Evolutionary conservation across 2,329 filamentous ascomycete species (phyloP).

Genomic region (Domatiomyces catenatus): DNA sequence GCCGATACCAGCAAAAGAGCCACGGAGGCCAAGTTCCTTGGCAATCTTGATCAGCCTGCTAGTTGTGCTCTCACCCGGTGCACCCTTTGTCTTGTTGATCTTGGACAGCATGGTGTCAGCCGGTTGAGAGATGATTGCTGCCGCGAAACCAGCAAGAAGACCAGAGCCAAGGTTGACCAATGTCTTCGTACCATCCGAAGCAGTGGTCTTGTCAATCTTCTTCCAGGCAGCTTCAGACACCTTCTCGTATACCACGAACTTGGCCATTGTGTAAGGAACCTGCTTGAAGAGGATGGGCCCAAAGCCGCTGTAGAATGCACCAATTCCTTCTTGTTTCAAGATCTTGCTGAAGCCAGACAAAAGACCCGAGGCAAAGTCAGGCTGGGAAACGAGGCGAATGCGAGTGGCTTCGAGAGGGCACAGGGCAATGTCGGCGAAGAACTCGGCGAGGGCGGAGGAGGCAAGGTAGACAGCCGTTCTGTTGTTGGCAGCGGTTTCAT

Average conservation of each 20-base stretch:
- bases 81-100: conserved; percentile 90
- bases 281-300: conserved; percentile 78
- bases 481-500: conserved; percentile 63
- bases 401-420: conserved; percentile 87
- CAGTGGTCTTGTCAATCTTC: conserved; percentile 52
- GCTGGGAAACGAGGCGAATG: conserved; percentile 83
- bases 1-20: conserved; percentile 67
- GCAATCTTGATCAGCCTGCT: conserved; percentile 74
- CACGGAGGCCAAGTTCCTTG: conserved; percentile 66
- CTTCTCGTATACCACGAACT: conserved; percentile 91
- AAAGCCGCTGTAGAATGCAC: conserved; percentile 83
- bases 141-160: conserved; percentile 73
- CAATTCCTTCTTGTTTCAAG: conserved; percentile 62
- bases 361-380: conserved; percentile 68
- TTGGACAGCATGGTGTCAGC: conserved; percentile 89
- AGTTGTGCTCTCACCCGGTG: conserved; percentile 69
- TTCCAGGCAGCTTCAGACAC: conserved; percentile 60
- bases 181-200: conserved; percentile 57
- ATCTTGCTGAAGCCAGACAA: conserved; percentile 72
- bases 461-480: conserved; percentile 68
- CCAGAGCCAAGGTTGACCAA: conserved; percentile 71
- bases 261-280: conserved; percentile 87
- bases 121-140: conserved; percentile 73
- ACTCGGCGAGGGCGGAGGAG: conserved; percentile 45
- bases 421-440: conserved; percentile 52